Percentiles rank a stretch among this genome's conserved stretches.
These are phyloP conservation scores for Leucaena leucocephala DNA, from an alignment of 306 rosid species.

Conservation along the genomic window DNA sequence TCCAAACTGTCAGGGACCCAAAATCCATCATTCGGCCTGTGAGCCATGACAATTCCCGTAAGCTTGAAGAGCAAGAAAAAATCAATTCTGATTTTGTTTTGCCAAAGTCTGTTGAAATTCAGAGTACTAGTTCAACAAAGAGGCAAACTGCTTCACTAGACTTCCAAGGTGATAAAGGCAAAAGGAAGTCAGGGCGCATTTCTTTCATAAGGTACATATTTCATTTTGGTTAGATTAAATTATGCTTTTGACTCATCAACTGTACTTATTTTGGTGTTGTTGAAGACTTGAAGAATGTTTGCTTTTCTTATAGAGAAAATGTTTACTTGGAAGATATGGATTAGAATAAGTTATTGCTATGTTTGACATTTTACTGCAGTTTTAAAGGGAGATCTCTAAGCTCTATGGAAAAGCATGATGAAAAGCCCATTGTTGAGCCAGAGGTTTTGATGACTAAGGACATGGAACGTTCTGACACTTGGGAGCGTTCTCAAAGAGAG, in stretches of 20 bases:
- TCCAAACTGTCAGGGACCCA: constrained; percentile 77
- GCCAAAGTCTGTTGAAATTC: constrained; percentile 58
- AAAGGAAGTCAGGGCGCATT: constrained; percentile 49
- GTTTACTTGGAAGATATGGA: background rate
- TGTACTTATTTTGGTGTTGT: constrained; percentile 15
- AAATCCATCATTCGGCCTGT: constrained; percentile 45
- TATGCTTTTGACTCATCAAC: constrained; percentile 14
- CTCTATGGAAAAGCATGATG: constrained; percentile 50
- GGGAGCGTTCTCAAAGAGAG: constrained; percentile 62
- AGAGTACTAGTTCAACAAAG: constrained; percentile 41
- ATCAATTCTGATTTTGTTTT: constrained; percentile 53
- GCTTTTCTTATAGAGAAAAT: background rate
- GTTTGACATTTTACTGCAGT: constrained; percentile 46
- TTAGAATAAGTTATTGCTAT: constrained; percentile 20
- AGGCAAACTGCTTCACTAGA: constrained; percentile 50
- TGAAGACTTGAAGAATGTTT: constrained; percentile 2
- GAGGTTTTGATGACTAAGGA: constrained; percentile 69
- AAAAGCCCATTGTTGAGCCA: constrained; percentile 54
- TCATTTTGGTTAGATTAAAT: constrained; percentile 11
- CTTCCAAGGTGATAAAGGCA: constrained; percentile 44
- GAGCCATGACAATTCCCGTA: constrained; percentile 45
- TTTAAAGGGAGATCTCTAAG: constrained; percentile 59
- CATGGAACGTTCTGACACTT: constrained; percentile 49
- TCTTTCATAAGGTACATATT: constrained; percentile 59
- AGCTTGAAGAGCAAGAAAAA: constrained; percentile 57